These are phyloP conservation scores for Tetradesmus obliquus DNA, from an alignment of 139 green algal genomes.

Conservation along the genomic window DNA sequence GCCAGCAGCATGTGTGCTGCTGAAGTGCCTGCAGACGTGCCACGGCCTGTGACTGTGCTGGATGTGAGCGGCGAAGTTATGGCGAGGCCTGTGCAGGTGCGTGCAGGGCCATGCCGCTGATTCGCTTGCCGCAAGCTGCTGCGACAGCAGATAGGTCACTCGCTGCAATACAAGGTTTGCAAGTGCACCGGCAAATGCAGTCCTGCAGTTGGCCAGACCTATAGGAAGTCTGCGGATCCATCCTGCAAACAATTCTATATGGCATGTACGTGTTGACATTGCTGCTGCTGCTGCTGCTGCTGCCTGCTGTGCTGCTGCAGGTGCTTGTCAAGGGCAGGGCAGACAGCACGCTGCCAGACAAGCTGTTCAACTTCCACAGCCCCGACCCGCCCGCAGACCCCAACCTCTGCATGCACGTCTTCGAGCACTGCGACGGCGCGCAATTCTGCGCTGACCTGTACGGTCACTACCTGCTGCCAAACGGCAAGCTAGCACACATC, in stretches of 20 bases:
- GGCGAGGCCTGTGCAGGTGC: conserved; percentile 1
- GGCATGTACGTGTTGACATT: neutral
- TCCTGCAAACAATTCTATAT: neutral
- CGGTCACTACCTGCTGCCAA: conserved; percentile 46
- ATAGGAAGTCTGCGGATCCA: too few species aligned
- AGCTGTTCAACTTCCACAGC: conserved; percentile 15
- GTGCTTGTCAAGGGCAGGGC: neutral
- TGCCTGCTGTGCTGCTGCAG: neutral
- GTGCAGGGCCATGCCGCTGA: neutral
- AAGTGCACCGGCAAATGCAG: neutral
- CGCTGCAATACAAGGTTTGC: neutral
- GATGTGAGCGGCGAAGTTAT: neutral
- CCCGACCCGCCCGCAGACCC: conserved; percentile 5
- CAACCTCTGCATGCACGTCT: conserved; percentile 38
- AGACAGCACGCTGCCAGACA: neutral
- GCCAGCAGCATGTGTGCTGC: neutral
- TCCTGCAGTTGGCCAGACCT: neutral
- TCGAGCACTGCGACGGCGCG: conserved; percentile 46
- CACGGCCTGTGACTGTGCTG: conserved; percentile 15
- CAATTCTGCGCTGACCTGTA: conserved; percentile 41
- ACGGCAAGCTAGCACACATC: conserved; percentile 46
- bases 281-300: neutral
- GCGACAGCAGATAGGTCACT: neutral
- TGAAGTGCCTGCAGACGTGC: neutral
- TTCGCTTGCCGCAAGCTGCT: neutral